phyloP scores from a whole-genome alignment of 257 asterid genomes.

The Verbascum thapsus region DNA sequence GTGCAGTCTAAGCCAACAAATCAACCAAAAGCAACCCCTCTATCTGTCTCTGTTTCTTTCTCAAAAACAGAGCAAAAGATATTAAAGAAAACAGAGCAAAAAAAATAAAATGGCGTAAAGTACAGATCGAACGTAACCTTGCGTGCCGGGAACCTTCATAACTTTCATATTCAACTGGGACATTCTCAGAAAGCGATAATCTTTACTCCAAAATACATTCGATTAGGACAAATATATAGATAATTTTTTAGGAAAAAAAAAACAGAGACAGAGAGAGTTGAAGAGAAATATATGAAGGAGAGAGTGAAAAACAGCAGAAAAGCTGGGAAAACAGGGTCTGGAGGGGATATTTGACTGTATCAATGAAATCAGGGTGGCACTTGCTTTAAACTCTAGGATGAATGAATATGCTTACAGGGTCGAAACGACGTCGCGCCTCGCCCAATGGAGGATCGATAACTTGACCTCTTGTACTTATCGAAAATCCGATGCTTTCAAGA shows the following conservation, averaged over 20 bases:
- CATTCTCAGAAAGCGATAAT: too few relatives aligned
- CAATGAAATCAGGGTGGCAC: slow-evolving; percentile 85
- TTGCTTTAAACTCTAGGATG: slow-evolving; percentile 65
- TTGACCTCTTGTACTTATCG: slow-evolving; percentile 76
- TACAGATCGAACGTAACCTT: slow-evolving; percentile 36
- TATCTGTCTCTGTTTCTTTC: slow-evolving; percentile 15
- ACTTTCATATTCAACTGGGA: slow-evolving; percentile 5
- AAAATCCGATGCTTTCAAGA: slow-evolving; percentile 88
- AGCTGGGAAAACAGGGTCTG: slow-evolving; percentile 93
- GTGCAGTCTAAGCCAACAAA: slow-evolving; percentile 61
- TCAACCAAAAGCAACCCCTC: slow-evolving; percentile 23
- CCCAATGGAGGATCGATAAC: slow-evolving; percentile 95
- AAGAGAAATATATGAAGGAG: slow-evolving; percentile 44
- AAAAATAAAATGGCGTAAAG: slow-evolving; percentile 68
- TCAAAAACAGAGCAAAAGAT: slow-evolving; percentile 13
- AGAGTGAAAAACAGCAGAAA: slow-evolving; percentile 43
- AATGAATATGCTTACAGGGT: slow-evolving; percentile 88
- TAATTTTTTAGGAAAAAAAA: too few relatives aligned
- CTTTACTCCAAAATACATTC: slow-evolving; percentile 9
- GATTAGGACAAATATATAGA: not conserved
- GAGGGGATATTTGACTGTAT: slow-evolving; percentile 79
- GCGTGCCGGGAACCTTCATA: slow-evolving; percentile 56
- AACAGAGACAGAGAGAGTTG: too few relatives aligned
- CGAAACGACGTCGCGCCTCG: slow-evolving; percentile 90
- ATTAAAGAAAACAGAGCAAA: too few relatives aligned